Base-by-base conservation (phyloP, 768 basidiomycete genomes). In the Podaxis sp. region DNA sequence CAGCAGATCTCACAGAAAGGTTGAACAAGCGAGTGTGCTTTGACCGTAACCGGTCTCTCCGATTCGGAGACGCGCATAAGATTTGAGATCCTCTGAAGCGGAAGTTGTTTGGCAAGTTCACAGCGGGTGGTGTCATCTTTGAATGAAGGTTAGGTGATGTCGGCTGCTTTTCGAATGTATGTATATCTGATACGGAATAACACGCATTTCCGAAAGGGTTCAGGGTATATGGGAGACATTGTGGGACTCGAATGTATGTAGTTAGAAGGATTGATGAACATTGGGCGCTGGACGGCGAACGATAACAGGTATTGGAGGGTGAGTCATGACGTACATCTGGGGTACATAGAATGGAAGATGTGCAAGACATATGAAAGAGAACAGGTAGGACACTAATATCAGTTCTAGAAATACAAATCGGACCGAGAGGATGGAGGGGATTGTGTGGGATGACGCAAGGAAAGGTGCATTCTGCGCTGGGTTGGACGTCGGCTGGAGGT, bases 311-410 rank as follows among this genome's bases (percentile, higher is more conserved):
- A 42, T 39, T 22, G 22, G 38, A 51, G 24, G 38, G 22, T 60
- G 59, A 60, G 33, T 60, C 59, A 52, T 60, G 59, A 60, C 59
- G 49, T 60, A 52, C 33, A 40, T 52, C 49, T 60, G 49, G 59
- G 51, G 49, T 39, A 40, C 12, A 22, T 22, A 17, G 48, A 60
- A 60, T 60, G 59, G 59, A 60, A 60, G 59, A 60, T 6, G 19
- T 24, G 42, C 28, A 33, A 48, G 22, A 48, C 57, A 53, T 53
- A 53, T 33, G 52, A 53, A 19, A 13, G 52, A 17, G 52, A 9
- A 9, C 33, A 2, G 8, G 33, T 33, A 15, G 30, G 52, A 33
- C 17, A 53, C 9, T 9, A 8, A 28, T 30, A 53, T 33, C 8
- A n/a, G 30, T 53, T 58, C 57, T 58, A 58, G 44, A 53, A 53